A percentile compares a stretch with the other conserved stretches of the same genome.
Conservation (phyloP, 164 flowering plant species). For the Vitis riparia region DNA sequence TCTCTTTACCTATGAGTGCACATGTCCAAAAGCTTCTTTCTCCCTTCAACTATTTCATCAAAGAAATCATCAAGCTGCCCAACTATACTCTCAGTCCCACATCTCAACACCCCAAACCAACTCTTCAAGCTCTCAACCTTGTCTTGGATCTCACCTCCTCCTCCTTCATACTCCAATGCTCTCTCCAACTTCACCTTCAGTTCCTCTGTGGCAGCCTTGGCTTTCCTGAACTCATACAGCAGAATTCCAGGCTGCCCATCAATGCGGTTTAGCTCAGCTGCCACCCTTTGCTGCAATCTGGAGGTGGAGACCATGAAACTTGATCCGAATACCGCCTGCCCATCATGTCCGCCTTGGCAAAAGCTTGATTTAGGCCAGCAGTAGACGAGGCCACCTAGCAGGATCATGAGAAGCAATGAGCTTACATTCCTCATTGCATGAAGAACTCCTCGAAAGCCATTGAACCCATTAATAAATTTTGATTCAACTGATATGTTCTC, state of each 20-base stretch:
- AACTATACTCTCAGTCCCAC: constrained; percentile 35
- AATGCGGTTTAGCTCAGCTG: constrained; percentile 13
- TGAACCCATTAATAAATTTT: constrained; percentile 28
- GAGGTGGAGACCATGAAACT: constrained; percentile 19
- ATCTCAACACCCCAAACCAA: constrained; percentile 32
- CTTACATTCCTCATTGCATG: constrained; percentile 36
- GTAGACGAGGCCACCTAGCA: constrained; percentile 19
- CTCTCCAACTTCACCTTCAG: constrained; percentile 30
- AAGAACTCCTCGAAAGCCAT: constrained; percentile 42
- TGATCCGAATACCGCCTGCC: constrained; percentile 11
- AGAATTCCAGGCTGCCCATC: constrained; percentile 27
- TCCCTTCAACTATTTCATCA: constrained; percentile 54
- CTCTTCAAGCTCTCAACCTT: constrained; percentile 28
- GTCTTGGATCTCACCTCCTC: constrained; percentile 11
- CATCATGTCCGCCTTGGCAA: constrained; percentile 5
- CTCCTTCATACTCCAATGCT: constrained; percentile 15
- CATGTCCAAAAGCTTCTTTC: constrained; percentile 49
- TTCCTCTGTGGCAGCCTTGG: constrained; percentile 30
- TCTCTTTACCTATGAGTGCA: constrained; percentile 31
- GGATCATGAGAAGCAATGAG: constrained; percentile 23
- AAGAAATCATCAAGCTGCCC: constrained; percentile 53
- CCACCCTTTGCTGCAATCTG: constrained; percentile 22
- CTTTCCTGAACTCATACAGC: constrained; percentile 18
- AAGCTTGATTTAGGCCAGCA: constrained; percentile 19
- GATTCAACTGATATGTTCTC: constrained; percentile 14